Evolutionary conservation across 257 asterid species (phyloP), one percentile per base, ranked within the genome.

Genomic region (Agastache rugosa): DNA sequence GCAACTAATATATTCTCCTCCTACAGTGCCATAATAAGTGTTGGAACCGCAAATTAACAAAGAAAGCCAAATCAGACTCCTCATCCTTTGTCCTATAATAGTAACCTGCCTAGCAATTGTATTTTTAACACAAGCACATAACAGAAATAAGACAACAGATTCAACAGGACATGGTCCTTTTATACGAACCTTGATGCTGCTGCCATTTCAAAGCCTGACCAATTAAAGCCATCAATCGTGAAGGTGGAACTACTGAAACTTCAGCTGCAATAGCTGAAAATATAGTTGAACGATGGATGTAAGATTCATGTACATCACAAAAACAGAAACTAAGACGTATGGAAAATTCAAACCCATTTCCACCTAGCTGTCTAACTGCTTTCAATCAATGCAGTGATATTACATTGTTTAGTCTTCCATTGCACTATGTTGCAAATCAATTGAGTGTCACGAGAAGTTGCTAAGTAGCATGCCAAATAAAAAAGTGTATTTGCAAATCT

Each of bases 141-240:
- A 27, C 25, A 63, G 51, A 63, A 76, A 64, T 27, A 53, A 39
- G 67, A 61, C 9, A 51, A 34, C 27, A 39, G 53, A 62, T 48
- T 48, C 45, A 75, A 61, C 34, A 45, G 67, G 66, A 79, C 34
- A 48, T 34, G 63, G n/a, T 34, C 67, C 66, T 68, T 73, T 59
- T 16, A 60, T 29, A 74, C 53, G 39, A 78, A 94, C 99, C 99
- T 92, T 94, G 99, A 86, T 94, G 98, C 82, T 94, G 99, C 86
- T 94, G 99, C 99, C 99, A 94, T 86, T 94, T 94, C 83, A 94
- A 77, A 84, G 99, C 93, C 87, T 94, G 99, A 77, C 98, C 97
- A 83, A 94, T 94, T 80, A 94, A 82, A 83, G 99, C 97, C 93
- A 88, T 94, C 78, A 94, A 81, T 47, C 99, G 86, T 42, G 99